phyloP scores from a whole-genome alignment of 371 early-diverging fungal species.

The Rhizopus arrhizus region DNA sequence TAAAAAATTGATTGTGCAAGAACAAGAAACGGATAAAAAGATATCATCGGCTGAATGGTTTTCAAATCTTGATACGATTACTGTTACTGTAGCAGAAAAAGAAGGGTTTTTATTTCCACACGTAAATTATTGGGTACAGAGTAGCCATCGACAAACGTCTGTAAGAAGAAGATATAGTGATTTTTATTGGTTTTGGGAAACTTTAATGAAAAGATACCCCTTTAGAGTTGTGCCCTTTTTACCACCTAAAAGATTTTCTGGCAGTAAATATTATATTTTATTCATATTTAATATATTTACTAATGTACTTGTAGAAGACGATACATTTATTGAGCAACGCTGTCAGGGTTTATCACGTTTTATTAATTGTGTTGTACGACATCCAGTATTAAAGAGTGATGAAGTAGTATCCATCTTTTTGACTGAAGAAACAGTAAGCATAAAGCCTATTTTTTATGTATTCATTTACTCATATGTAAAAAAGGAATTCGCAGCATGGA shows the following conservation, averaged over 20 bases:
- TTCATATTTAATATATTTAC: background rate
- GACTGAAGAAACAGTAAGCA: slow-evolving; percentile 64
- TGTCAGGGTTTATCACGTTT: slow-evolving; percentile 71
- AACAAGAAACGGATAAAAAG: slow-evolving; percentile 10
- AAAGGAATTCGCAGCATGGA: slow-evolving; percentile 42
- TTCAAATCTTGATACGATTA: slow-evolving; percentile 54
- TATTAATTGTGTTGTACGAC: slow-evolving; percentile 71
- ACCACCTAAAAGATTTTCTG: slow-evolving; percentile 51
- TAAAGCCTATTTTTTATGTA: slow-evolving; percentile 2
- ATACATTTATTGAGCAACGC: slow-evolving; percentile 69
- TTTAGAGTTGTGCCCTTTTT: slow-evolving; percentile 45
- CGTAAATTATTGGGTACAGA: slow-evolving; percentile 50
- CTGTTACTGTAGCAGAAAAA: slow-evolving; percentile 73
- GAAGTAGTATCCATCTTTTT: slow-evolving; percentile 64
- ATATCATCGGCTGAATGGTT: slow-evolving; percentile 43
- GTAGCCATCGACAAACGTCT: slow-evolving; percentile 38
- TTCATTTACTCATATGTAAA: background rate
- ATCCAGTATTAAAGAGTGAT: slow-evolving; percentile 71
- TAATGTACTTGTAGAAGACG: slow-evolving; percentile 47
- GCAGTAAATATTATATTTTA: slow-evolving; percentile 30
- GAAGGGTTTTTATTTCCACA: slow-evolving; percentile 56
- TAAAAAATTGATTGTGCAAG: background rate
- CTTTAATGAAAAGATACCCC: slow-evolving; percentile 43
- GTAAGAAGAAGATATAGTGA: slow-evolving; percentile 52
- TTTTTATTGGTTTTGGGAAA: slow-evolving; percentile 52